Base-by-base conservation (phyloP, 495 filamentous ascomycete species). In the Neurospora africana region DNA sequence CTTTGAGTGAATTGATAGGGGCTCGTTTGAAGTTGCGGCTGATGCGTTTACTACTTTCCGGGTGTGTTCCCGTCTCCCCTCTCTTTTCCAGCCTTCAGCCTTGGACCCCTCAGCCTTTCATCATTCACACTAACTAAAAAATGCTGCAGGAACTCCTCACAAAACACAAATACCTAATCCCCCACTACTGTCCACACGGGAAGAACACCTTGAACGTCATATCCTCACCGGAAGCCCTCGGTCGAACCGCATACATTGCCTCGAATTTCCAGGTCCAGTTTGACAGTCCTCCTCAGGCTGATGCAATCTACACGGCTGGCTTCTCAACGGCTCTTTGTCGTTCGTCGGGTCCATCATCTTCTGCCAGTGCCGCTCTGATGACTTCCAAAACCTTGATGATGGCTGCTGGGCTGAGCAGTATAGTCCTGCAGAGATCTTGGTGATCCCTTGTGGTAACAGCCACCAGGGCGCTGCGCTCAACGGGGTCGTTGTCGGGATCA, bases 41-140 rank as follows among this genome's bases (percentile, higher is more conserved):
- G 96, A 98, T 83, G 94, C 96, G 1, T 99, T 98, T 77, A 95
- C 92, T 44, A 98, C 95, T 8, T 99, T 99, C 81, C 86, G 95
- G 81, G 94, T 97, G 85, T 75, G 89, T 38, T 10, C 38, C n/a
- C n/a, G 21, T 43, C 38, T 38, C n/a, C n/a, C n/a, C n/a, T n/a
- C n/a, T n/a, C n/a, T n/a, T n/a, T n/a, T n/a, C n/a, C n/a, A n/a
- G n/a, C n/a, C n/a, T n/a, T n/a, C n/a, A n/a, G n/a, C n/a, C n/a
- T n/a, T n/a, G n/a, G n/a, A n/a, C n/a, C n/a, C n/a, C n/a, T n/a
- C n/a, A n/a, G n/a, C n/a, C n/a, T n/a, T n/a, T 39, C 11, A 39
- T n/a, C n/a, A n/a, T n/a, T n/a, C 38, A 13, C 15, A 40, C 39
- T 40, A 40, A 40, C 39, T 17, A 17, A 17, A 17, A 40, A 36